Evolutionary conservation across 176 grass and related monocot species (phyloP), one percentile per base, ranked within the genome.

Genomic region (Luzula sylvatica): DNA sequence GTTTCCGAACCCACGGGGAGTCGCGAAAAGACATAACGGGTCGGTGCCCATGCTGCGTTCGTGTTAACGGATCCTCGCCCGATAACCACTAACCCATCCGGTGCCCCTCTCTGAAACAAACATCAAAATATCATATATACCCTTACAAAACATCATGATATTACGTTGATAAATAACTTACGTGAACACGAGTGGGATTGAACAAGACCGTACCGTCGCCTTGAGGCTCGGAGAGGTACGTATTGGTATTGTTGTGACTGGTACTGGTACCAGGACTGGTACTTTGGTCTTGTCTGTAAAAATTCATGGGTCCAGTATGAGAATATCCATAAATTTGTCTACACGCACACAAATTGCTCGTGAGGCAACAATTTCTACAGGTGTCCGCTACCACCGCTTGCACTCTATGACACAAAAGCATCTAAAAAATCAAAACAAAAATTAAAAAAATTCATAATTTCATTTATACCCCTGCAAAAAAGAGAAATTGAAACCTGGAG

Each of bases 351-450:
- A 70, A 74, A 70, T 65, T 98, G 68, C 75, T 87, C 30, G 75
- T 73, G 73, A 98, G 86, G 51, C 92, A 98, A 65, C 92, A 98
- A 53, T 68, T 98, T 74, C 75, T 79, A 72, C 92, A 98, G 32
- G 92, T 90, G 67, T 87, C 92, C 79, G 84, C 77, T 55, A 77
- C 78, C 52, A 98, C 70, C 23, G 85, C 71, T 70, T 98, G 85
- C 55, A 98, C 65, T 66, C 81, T 78, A 63, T 98, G 75, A 59
- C 81, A 90, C 20, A 98, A 65, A 74, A 98, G 92, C 81, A 90
- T 87, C 92, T 98, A 77, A 55, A 86, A n/a, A 42, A 59, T 23
- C 15, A 3, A 1, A 62, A 65, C 68, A 68, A 24, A 98, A 65
- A 63, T 6, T 14, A 61, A 30, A 22, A 42, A 32, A 32, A 32